Conservation (phyloP, 2,329 filamentous ascomycete species). For the Fusarium sterilihyphosum region DNA sequence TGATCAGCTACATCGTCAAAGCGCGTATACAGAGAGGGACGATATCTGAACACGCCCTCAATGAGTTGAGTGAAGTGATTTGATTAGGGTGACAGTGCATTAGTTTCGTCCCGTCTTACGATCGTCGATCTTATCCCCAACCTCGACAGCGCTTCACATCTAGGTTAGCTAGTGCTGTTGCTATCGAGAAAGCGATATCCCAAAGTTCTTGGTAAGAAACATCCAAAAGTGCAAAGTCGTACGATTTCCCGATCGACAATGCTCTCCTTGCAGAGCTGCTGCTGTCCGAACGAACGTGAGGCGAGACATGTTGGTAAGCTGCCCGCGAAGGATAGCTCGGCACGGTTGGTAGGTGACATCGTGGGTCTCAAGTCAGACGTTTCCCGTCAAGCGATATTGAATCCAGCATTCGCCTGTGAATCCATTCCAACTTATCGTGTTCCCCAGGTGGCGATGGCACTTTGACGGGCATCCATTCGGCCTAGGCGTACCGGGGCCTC, state of each 20-base stretch:
- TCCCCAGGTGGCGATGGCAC: constrained; percentile 1
- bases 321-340: background rate
- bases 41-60: constrained; percentile 3
- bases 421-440: constrained; percentile 5
- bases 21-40: background rate
- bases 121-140: background rate
- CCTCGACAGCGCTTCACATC: background rate
- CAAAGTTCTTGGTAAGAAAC: background rate
- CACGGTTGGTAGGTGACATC: constrained; percentile 4
- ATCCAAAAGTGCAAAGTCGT: background rate
- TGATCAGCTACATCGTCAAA: constrained; percentile 1
- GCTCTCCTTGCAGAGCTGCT: background rate
- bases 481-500: background rate
- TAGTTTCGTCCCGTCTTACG: constrained; percentile 1
- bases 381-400: constrained; percentile 1
- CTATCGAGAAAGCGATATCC: background rate
- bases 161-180: background rate
- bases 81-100: background rate
- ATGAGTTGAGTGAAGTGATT: background rate
- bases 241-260: background rate
- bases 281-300: background rate
- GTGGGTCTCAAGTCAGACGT: constrained; percentile 5
- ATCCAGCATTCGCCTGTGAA: background rate
- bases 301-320: background rate
- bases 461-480: background rate